phyloP scores from a whole-genome alignment of 768 basidiomycete species.

The Mycena rebaudengoi region DNA sequence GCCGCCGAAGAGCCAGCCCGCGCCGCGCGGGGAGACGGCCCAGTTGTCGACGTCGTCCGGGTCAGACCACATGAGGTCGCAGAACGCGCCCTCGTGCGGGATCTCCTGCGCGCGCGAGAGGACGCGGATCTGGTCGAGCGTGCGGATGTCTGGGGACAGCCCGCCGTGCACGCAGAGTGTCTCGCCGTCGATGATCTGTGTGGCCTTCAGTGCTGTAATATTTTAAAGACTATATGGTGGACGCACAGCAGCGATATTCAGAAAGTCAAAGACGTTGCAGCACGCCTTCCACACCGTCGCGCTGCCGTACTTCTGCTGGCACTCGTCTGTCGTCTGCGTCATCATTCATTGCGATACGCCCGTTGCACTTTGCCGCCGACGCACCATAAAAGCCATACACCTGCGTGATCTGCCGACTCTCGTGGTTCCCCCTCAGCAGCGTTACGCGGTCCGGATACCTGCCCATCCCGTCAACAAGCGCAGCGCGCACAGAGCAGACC shows the following conservation, averaged over 20 bases:
- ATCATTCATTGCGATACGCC: slow-evolving; percentile 9
- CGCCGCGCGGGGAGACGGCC: slow-evolving; percentile 96
- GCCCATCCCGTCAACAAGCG: neutral
- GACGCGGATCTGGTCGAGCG: slow-evolving; percentile 93
- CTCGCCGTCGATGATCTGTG: slow-evolving; percentile 93
- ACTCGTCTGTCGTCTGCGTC: slow-evolving; percentile 73
- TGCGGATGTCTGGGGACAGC: slow-evolving; percentile 93
- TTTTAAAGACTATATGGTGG: neutral
- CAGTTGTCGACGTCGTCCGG: slow-evolving; percentile 95
- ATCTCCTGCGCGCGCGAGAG: slow-evolving; percentile 96
- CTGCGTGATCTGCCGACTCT: slow-evolving; percentile 97
- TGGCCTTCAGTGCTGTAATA: neutral
- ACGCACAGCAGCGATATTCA: slow-evolving; percentile 91
- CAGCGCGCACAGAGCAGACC: neutral
- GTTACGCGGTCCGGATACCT: slow-evolving; percentile 96
- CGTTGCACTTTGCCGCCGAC: slow-evolving; percentile 31
- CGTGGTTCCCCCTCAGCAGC: slow-evolving; percentile 93
- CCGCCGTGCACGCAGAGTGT: slow-evolving; percentile 96
- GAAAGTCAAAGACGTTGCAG: slow-evolving; percentile 94
- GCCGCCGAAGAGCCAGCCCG: slow-evolving; percentile 94
- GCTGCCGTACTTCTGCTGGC: slow-evolving; percentile 97
- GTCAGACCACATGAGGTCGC: slow-evolving; percentile 99
- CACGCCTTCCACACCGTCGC: slow-evolving; percentile 97
- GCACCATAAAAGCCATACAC: slow-evolving; percentile 98
- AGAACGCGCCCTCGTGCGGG: slow-evolving; percentile 98